Base-by-base conservation (phyloP, 305 asterid species). In the Rubia balearica region DNA sequence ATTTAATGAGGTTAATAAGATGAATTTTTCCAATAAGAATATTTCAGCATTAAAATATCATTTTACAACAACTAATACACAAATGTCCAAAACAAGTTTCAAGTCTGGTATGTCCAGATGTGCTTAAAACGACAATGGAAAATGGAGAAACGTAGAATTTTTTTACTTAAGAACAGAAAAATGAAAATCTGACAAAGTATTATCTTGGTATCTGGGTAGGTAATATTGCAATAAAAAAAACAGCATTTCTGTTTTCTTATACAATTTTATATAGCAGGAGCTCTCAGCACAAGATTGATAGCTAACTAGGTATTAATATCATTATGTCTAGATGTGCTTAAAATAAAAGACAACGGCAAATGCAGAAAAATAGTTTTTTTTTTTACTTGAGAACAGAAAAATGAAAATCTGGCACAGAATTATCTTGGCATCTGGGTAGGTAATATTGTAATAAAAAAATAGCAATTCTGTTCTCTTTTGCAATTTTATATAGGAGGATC, bases 1-100 rank as follows among this genome's bases (percentile, higher is more conserved):
- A 62, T 75, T 65, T 24, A 63, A 74, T 56, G 75, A 69, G 71
- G 66, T 59, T 56, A 76, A 67, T 79, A 59, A 74, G 65, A 65
- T 14, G 22, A 65, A 70, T 60, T 27, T n/a, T 40, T 33, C 46
- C n/a, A 45, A 43, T 11, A 41, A 41, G 8, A 30, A 5, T 17
- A 3, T 66, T 46, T 17, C 21, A 56, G 64, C n/a, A 17, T 5
- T 33, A 40, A 41, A 43, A 56, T 65, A 17, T 27, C 10, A 22
- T 9, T 51, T 0, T 53, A 21, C 13, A 21, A 8, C 19, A 21
- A 16, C n/a, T 13, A 22, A 8, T 40, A 5, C 8, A 14, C 6
- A 22, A 22, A 22, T 40, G 43, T 27, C 21, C 6, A 9, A 27
- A 61, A 59, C 42, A 36, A 61, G 66, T 30, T 30, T 33, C 45